A percentile compares a stretch with the other conserved stretches of the same genome.
phyloP scores from a whole-genome alignment of 805 yeast species.

The Hanseniaspora valbyensis region DNA sequence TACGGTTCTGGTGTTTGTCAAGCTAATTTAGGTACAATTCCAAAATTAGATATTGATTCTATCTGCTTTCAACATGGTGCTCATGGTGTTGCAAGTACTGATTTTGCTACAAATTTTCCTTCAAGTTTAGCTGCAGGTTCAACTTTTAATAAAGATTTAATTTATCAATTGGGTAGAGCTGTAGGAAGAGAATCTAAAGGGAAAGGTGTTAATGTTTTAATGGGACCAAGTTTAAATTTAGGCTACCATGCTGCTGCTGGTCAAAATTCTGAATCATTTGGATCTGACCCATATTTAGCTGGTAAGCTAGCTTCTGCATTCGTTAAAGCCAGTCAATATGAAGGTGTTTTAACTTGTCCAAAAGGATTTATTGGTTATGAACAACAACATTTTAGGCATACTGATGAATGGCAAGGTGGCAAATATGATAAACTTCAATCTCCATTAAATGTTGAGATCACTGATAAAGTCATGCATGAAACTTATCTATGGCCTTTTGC shows the following conservation, averaged over 20 bases:
- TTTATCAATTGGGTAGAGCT: constrained; percentile 44
- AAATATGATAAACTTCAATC: constrained; percentile 35
- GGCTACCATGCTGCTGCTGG: constrained; percentile 56
- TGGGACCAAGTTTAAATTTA: constrained; percentile 49
- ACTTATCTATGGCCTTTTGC: constrained; percentile 58
- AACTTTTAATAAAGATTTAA: constrained; percentile 44
- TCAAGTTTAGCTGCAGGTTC: constrained; percentile 50
- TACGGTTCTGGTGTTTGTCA: constrained; percentile 54
- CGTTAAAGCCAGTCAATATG: constrained; percentile 45
- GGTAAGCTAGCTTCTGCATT: constrained; percentile 45
- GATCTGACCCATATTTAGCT: constrained; percentile 50
- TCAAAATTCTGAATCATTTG: constrained; percentile 54
- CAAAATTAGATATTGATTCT: constrained; percentile 43
- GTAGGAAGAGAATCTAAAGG: constrained; percentile 43
- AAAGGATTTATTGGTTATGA: constrained; percentile 51
- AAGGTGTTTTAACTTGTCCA: constrained; percentile 48
- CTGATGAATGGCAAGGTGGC: constrained; percentile 40
- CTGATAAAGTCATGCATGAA: constrained; percentile 53
- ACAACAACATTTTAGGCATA: constrained; percentile 50
- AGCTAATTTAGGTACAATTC: constrained; percentile 51
- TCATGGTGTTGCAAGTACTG: constrained; percentile 48
- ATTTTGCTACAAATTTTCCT: constrained; percentile 46
- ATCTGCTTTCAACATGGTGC: constrained; percentile 56
- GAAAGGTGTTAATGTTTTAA: constrained; percentile 45
- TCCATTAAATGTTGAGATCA: constrained; percentile 44